Evolutionary conservation across 169 alveolate genomes (phyloP).

Genomic region (Plasmodium vinckei): DNA sequence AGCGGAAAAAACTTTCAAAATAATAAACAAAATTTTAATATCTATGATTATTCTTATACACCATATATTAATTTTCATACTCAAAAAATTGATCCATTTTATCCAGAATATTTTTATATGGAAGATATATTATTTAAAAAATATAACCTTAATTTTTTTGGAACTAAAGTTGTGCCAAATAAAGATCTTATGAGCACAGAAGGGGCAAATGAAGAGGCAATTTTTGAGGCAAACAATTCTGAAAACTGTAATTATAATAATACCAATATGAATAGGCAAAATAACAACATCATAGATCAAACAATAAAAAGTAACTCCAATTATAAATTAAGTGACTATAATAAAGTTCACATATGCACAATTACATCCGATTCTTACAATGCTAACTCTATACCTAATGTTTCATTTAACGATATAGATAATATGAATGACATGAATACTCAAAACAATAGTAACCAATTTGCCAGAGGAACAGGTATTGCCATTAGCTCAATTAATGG

Average conservation of each 20-base stretch:
- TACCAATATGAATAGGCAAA: neutral
- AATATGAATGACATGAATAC: constrained; percentile 7
- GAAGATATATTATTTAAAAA: constrained; percentile 48
- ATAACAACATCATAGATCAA: neutral
- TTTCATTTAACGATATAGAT: neutral
- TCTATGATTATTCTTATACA: constrained; percentile 65
- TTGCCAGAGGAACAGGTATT: neutral
- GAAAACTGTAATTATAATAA: neutral
- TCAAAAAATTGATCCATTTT: constrained; percentile 26
- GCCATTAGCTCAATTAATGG: neutral
- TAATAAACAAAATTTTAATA: constrained; percentile 1
- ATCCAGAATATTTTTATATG: constrained; percentile 68
- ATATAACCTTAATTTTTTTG: constrained; percentile 59
- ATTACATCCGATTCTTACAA: neutral
- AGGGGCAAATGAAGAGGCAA: neutral
- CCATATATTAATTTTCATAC: constrained; percentile 16
- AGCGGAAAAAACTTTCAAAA: neutral
- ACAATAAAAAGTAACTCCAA: neutral
- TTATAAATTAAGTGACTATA: neutral
- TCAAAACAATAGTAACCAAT: neutral
- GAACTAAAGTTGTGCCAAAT: constrained; percentile 24
- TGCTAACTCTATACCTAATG: neutral
- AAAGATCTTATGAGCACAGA: neutral
- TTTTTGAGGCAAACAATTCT: no score
- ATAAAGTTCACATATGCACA: neutral